Evolutionary conservation across 768 basidiomycete genomes (phyloP).

Genomic region (Glaciozyma antarctica): DNA sequence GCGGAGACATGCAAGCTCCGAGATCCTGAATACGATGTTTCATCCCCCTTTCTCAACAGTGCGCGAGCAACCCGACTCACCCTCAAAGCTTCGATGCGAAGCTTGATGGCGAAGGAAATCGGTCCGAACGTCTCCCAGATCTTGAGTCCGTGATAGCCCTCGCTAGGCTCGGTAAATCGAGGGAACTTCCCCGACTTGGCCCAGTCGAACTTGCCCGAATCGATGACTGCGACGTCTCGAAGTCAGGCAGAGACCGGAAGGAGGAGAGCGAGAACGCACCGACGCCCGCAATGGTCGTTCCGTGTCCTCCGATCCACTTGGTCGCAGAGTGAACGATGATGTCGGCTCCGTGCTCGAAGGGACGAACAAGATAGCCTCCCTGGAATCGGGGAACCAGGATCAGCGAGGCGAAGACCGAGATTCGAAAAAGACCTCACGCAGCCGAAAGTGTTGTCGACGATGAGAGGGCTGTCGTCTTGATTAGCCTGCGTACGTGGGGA

Average conservation of each 20-base stretch:
- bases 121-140: constrained; percentile 56
- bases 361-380: constrained; percentile 53
- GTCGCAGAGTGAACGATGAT: constrained; percentile 71
- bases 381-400: neutral
- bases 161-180: constrained; percentile 59
- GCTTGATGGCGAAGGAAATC: constrained; percentile 55
- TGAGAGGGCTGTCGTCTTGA: no score
- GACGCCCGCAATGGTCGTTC: constrained; percentile 68
- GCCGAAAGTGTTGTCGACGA: constrained; percentile 21
- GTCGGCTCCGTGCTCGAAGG: constrained; percentile 66
- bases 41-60: neutral
- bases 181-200: constrained; percentile 50
- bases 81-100: constrained; percentile 46
- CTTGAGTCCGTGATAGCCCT: constrained; percentile 63
- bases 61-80: neutral
- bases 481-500: no score
- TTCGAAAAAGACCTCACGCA: neutral
- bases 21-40: neutral
- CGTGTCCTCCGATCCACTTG: constrained; percentile 59
- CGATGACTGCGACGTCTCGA: constrained; percentile 47
- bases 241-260: neutral
- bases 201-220: constrained; percentile 65
- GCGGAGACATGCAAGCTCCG: constrained; percentile 5
- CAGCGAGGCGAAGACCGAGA: neutral
- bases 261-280: constrained; percentile 44